Conservation (phyloP, 2,329 filamentous ascomycete species). For the Mycosphaerella sp. region DNA sequence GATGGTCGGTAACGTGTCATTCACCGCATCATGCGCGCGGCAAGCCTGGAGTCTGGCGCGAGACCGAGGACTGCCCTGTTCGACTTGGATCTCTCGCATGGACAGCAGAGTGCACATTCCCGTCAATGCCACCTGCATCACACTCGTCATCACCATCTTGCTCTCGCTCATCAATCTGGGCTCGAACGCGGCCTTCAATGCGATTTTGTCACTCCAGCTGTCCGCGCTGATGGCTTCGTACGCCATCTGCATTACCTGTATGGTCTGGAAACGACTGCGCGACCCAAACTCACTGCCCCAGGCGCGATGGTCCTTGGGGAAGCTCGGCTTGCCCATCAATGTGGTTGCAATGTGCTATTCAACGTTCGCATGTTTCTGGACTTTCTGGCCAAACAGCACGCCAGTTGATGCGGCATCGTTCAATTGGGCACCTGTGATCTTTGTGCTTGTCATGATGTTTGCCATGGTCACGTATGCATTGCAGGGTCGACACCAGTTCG, state of each 20-base stretch:
- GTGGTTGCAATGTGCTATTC: constrained; percentile 15
- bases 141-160: constrained; percentile 14
- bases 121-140: constrained; percentile 17
- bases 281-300: constrained; percentile 19
- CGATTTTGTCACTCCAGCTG: constrained; percentile 18
- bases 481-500: constrained; percentile 17
- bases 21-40: constrained; percentile 20
- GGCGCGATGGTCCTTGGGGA: constrained; percentile 23
- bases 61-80: constrained; percentile 17
- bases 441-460: constrained; percentile 13
- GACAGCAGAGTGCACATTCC: constrained; percentile 17
- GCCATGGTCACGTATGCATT: constrained; percentile 20
- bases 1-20: constrained; percentile 19
- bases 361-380: constrained; percentile 20
- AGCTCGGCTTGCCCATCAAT: constrained; percentile 14
- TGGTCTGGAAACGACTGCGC: constrained; percentile 17
- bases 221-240: constrained; percentile 22
- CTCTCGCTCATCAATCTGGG: constrained; percentile 21
- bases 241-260: constrained; percentile 21
- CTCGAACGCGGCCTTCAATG: constrained; percentile 21
- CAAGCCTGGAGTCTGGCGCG: constrained; percentile 20
- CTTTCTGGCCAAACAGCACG: constrained; percentile 20
- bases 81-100: constrained; percentile 18
- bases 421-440: constrained; percentile 21
- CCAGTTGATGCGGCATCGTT: constrained; percentile 13